These are phyloP conservation scores for Fraxinus anomala DNA, from an alignment of 257 asterid genomes.

Conservation along the genomic window DNA sequence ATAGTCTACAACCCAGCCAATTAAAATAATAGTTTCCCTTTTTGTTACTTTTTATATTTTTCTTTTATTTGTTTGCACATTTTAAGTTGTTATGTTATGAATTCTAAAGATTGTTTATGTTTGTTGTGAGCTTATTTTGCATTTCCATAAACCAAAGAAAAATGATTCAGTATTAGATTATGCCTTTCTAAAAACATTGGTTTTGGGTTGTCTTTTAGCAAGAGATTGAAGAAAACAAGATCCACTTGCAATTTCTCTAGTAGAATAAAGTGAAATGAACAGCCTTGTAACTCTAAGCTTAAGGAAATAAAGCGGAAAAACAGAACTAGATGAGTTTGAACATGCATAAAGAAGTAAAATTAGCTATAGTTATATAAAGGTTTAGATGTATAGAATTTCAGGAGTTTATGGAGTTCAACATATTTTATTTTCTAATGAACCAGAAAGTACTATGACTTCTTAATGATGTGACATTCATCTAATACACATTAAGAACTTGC, in stretches of 20 bases:
- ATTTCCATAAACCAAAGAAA: too few relatives aligned
- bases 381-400: not conserved
- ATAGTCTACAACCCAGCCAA: too few relatives aligned
- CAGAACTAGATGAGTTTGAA: not conserved
- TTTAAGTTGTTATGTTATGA: too few relatives aligned
- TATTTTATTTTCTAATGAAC: not conserved
- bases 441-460: not conserved
- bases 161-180: too few relatives aligned
- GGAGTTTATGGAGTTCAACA: not conserved
- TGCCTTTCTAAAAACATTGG: too few relatives aligned
- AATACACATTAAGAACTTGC: not conserved
- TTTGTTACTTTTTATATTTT: too few relatives aligned
- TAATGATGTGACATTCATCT: not conserved
- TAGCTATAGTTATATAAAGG: not conserved
- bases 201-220: not conserved
- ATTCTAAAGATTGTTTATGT: too few relatives aligned
- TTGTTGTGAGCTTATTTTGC: too few relatives aligned
- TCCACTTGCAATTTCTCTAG: not conserved
- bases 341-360: not conserved
- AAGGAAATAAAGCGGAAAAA: not conserved
- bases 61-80: too few relatives aligned
- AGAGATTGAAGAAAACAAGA: not conserved
- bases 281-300: not conserved
- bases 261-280: not conserved
- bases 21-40: too few relatives aligned